Evolutionary conservation across 768 basidiomycete species (phyloP).

Genomic region (Rhodotorula graminis): DNA sequence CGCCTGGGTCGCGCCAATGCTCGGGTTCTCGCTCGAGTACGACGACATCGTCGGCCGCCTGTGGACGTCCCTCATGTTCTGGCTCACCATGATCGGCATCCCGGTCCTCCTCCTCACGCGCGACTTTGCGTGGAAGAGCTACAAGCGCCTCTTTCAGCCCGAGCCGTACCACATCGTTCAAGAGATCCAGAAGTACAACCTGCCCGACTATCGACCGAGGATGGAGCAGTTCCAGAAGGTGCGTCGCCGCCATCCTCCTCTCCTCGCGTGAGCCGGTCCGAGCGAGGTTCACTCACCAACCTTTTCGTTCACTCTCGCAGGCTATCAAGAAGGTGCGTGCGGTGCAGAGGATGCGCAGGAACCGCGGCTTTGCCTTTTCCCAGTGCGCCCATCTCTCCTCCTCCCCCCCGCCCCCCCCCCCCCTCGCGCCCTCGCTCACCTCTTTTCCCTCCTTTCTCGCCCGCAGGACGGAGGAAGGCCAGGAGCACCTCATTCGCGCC

Average conservation of each 20-base stretch:
- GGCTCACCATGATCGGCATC: slow-evolving; percentile 76
- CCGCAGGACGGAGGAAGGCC: slow-evolving; percentile 42
- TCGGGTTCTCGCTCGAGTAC: slow-evolving; percentile 88
- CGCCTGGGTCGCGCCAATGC: slow-evolving; percentile 72
- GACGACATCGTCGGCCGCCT: slow-evolving; percentile 79
- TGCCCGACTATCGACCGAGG: slow-evolving; percentile 81
- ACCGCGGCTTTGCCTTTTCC: slow-evolving; percentile 88
- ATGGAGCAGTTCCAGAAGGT: slow-evolving; percentile 74
- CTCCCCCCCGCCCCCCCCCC: not conserved
- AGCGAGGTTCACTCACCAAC: no score
- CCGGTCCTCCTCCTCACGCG: slow-evolving; percentile 78
- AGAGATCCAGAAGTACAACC: slow-evolving; percentile 98
- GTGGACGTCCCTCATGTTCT: slow-evolving; percentile 84
- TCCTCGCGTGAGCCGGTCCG: no score
- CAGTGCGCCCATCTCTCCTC: slow-evolving; percentile 19
- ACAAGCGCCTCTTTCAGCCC: slow-evolving; percentile 82
- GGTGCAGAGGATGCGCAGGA: slow-evolving; percentile 91
- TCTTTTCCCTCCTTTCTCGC: not conserved
- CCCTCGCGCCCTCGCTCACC: no score
- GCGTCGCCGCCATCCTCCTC: not conserved
- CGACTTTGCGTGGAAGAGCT: slow-evolving; percentile 97
- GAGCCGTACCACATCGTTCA: slow-evolving; percentile 96
- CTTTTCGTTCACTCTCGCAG: slow-evolving; percentile 45
- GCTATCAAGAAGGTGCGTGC: slow-evolving; percentile 99
- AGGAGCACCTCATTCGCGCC: slow-evolving; percentile 48